A percentile compares a stretch with the other conserved stretches of the same genome.
Conservation (phyloP, 345 rosid species). For the Eucalyptus cloeziana region DNA sequence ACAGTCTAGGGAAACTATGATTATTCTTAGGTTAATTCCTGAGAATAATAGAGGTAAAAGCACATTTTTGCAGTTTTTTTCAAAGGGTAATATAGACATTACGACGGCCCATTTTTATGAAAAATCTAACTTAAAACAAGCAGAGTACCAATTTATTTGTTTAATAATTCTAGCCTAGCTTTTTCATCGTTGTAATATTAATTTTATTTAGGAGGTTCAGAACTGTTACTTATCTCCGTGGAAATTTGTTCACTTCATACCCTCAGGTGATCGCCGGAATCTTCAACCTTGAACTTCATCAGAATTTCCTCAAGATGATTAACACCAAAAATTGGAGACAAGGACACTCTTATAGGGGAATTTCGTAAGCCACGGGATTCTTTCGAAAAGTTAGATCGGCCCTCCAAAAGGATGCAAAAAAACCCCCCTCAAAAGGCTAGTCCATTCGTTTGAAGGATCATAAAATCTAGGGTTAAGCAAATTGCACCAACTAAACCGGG, state of each 20-base stretch:
- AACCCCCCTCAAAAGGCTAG: not conserved
- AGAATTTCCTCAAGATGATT: not conserved
- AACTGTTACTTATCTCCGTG: not conserved
- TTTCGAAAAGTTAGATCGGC: not conserved
- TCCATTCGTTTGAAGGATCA: not conserved
- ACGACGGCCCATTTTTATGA: too few species aligned
- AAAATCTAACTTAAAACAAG: too few species aligned
- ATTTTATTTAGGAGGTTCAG: not conserved
- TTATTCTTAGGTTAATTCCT: too few species aligned
- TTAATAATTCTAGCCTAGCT: too few species aligned
- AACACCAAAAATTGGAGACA: not conserved
- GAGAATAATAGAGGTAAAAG: too few species aligned
- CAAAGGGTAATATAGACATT: too few species aligned
- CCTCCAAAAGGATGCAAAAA: not conserved
- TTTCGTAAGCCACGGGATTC: not conserved
- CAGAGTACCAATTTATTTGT: too few species aligned
- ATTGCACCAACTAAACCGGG: too few species aligned
- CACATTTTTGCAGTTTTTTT: too few species aligned
- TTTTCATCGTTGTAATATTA: not conserved
- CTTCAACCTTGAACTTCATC: not conserved
- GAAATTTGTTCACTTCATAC: not conserved
- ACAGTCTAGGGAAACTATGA: too few species aligned
- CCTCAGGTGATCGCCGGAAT: not conserved
- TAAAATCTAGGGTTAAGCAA: not conserved
- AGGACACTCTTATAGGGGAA: not conserved